These are phyloP conservation scores for Cladosporium velox DNA, from an alignment of 2,329 filamentous ascomycete genomes.

Conservation along the genomic window DNA sequence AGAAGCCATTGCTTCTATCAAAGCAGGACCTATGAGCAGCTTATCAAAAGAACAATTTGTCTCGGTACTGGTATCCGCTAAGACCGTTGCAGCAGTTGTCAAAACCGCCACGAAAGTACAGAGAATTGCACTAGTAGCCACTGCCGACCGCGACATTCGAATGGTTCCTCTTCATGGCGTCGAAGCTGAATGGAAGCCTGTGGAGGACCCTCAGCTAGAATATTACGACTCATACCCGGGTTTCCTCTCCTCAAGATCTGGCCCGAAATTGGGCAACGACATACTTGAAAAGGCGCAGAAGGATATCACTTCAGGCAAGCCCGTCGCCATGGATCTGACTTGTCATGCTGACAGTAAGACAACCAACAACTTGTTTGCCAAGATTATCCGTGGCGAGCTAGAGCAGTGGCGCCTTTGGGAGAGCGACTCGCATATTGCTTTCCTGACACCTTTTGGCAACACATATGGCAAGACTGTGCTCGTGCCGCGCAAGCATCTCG, in stretches of 20 bases:
- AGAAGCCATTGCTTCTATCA: not conserved
- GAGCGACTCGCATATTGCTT: not conserved
- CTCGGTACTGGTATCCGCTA: not conserved
- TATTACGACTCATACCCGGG: slow-evolving; percentile 13
- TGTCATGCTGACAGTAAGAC: not conserved
- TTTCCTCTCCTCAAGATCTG: slow-evolving; percentile 3
- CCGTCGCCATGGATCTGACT: slow-evolving; percentile 3
- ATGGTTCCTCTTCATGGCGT: slow-evolving; percentile 13
- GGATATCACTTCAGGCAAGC: not conserved
- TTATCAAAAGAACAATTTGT: not conserved
- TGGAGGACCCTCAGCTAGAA: not conserved
- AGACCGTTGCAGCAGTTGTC: not conserved
- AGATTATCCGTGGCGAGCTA: slow-evolving; percentile 11
- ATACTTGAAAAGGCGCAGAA: not conserved
- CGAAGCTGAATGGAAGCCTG: not conserved
- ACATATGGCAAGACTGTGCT: slow-evolving; percentile 11
- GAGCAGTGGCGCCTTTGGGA: slow-evolving; percentile 17
- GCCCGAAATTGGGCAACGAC: not conserved
- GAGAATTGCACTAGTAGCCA: not conserved
- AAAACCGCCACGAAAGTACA: slow-evolving; percentile 7
- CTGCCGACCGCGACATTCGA: not conserved
- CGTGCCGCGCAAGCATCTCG: slow-evolving; percentile 8
- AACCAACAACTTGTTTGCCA: slow-evolving; percentile 9
- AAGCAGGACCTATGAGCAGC: not conserved
- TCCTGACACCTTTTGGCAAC: slow-evolving; percentile 16